Base-by-base conservation (phyloP, 2,329 filamentous ascomycete genomes). In the Colletotrichum caudatum region DNA sequence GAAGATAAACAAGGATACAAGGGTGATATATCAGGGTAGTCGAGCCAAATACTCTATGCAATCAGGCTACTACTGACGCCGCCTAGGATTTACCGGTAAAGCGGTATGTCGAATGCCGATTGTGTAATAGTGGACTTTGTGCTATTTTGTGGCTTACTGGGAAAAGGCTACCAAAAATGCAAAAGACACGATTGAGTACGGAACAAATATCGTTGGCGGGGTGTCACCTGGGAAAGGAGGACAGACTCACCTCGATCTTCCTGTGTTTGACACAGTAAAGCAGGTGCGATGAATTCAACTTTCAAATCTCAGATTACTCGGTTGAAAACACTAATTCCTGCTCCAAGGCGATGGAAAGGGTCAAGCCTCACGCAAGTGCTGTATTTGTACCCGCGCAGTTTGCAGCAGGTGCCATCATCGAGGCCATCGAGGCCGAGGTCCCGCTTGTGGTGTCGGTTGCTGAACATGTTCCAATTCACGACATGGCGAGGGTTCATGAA, bases 371-470 rank as follows among this genome's bases (percentile, higher is more conserved):
- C 78, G 92, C 91, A 12, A 92, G 90, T 11, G 90, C 90, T 1
- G 91, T 94, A n/a, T 94, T 93, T 73, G 91, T 93, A 0, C 90
- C 91, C 0, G 92, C 92, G 1, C 86, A 87, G 54, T 87, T 89
- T 58, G 92, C 92, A 1, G 88, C 90, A 2, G 82, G 84, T 61
- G 92, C 92, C 0, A 93, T 94, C 74, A 89, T 92, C 76, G 92
- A 94, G 76, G 89, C 92, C 1, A 91, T 95, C 69, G 92, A 93
- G 77, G 92, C 92, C 0, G 92, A 95, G 77, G 90, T 95, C 0
- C 92, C 92, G 0, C 85, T 95, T 1, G 90, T 95, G 29, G 92
- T 94, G 8, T 91, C 92, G 7, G 93, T 95, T 8, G 92, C 93
- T 7, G 93, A 95, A 78, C 92, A 94, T 78, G 91, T 95, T 44